Base-by-base conservation (phyloP, 371 early-diverging fungal species). In the Massospora cicadina region DNA sequence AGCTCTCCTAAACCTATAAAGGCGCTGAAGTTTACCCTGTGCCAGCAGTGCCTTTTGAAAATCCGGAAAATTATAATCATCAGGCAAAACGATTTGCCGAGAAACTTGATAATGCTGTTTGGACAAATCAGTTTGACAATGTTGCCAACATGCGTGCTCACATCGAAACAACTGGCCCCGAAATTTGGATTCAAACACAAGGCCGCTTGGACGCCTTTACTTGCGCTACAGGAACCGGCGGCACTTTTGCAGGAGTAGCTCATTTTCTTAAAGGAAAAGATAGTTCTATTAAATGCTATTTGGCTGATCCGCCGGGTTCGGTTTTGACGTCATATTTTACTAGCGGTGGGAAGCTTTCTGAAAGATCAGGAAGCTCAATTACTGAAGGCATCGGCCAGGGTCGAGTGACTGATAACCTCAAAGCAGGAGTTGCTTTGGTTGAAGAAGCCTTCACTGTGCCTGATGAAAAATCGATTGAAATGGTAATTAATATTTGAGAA, bases 311-410 rank as follows among this genome's bases (percentile, higher is more conserved):
- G 27, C 95, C 95, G 1, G 96, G 96, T 60, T 88, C 90, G 21
- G 89, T 93, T 12, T 74, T 95, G 64, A 83, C 86, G 71, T 80
- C 80, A 66, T 89, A 86, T 68, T 74, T 92, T 67, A 83, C 81
- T 68, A 82, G 78, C 32, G 85, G 85, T 1, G 83, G 83, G 32
- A 79, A 83, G 26, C 68, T 86, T 13, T 72, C 76, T 27, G 84
- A 86, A n/a, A 80, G 90, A 29, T 69, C 72, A 3, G 91, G 91
- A 17, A 76, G 75, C 54, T 90, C 90, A 1, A 91, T 91, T 60
- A 91, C 91, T 1, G 91, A 91, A 68, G 84, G 90, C 64, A 95
- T 95, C 70, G 95, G 95, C 33, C 95, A 95, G 75, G 95, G 95
- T 31, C 87, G 95, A 65, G 77, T 95, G 29, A 95, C 95, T 0